phyloP scores from a whole-genome alignment of 257 asterid genomes.

The Solanum arcanum region DNA sequence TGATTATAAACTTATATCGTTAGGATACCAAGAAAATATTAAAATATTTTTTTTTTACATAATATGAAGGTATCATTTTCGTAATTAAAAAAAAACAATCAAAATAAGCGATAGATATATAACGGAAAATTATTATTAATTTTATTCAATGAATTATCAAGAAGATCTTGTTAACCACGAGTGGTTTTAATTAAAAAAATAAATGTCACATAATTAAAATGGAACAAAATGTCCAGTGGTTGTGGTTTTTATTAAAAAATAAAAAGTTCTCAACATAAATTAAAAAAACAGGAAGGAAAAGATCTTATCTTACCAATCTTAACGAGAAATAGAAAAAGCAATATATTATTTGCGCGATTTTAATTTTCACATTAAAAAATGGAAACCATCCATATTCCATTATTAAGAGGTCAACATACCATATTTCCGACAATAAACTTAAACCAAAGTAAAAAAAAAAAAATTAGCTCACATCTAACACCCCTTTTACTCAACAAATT shows the following conservation, averaged over 20 bases:
- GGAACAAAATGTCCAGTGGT: background rate
- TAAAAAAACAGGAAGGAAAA: accelerated
- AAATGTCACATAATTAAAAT: background rate
- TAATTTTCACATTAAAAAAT: background rate
- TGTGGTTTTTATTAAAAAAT: background rate
- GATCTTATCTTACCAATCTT: background rate
- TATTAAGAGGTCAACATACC: background rate
- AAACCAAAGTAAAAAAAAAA: background rate
- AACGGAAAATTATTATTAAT: background rate
- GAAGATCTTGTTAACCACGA: no score
- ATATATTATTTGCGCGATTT: background rate
- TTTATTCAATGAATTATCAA: background rate
- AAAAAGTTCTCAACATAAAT: accelerated
- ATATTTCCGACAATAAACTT: background rate
- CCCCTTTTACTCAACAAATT: background rate
- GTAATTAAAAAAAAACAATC: no score
- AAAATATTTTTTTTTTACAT: background rate
- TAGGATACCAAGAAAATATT: background rate
- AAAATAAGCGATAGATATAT: background rate
- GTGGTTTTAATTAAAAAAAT: no score
- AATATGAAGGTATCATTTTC: no score
- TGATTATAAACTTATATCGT: background rate
- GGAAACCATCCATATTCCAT: background rate
- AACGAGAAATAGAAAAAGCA: background rate
- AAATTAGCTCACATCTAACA: background rate